These are phyloP conservation scores for Cardamine occulta DNA, from an alignment of 345 rosid species.

Conservation along the genomic window DNA sequence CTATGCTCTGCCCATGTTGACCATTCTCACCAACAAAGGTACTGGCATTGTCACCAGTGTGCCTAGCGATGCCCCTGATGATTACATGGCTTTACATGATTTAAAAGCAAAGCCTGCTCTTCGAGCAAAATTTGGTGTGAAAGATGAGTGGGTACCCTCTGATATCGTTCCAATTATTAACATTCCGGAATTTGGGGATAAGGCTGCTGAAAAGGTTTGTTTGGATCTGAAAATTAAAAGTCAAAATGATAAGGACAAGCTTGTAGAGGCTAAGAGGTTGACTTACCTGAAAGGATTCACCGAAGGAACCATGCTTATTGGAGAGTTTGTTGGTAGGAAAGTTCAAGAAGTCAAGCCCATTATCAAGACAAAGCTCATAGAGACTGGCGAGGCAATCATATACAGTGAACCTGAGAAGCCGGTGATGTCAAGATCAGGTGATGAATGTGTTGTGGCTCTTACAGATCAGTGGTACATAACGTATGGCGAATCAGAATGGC, in stretches of 20 bases:
- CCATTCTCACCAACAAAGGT: conserved; percentile 90
- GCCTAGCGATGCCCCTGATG: conserved; percentile 98
- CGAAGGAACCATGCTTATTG: conserved; percentile 81
- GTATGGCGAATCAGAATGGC: conserved; percentile 89
- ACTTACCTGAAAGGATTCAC: conserved; percentile 88
- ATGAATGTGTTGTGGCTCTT: conserved; percentile 97
- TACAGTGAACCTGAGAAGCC: conserved; percentile 97
- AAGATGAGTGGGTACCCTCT: conserved; percentile 94
- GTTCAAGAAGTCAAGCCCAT: conserved; percentile 86
- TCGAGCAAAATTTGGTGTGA: conserved; percentile 72
- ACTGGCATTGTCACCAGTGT: conserved; percentile 95
- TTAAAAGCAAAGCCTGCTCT: conserved; percentile 79
- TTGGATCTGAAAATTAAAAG: conserved; percentile 77
- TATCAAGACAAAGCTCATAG: conserved; percentile 67
- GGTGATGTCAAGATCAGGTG: conserved; percentile 95
- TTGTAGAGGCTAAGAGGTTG: conserved; percentile 86
- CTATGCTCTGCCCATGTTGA: conserved; percentile 92
- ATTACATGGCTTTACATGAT: conserved; percentile 82
- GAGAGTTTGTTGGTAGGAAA: conserved; percentile 69
- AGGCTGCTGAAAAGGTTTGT: conserved; percentile 88
- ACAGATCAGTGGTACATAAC: conserved; percentile 97
- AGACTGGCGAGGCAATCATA: conserved; percentile 70
- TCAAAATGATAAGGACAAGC: conserved; percentile 93
- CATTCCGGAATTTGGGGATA: conserved; percentile 85
- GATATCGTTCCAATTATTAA: conserved; percentile 75